Percentiles rank a stretch among this genome's conserved stretches.
Conservation (phyloP, 179 eudicot species). For the Camellia oleifera region DNA sequence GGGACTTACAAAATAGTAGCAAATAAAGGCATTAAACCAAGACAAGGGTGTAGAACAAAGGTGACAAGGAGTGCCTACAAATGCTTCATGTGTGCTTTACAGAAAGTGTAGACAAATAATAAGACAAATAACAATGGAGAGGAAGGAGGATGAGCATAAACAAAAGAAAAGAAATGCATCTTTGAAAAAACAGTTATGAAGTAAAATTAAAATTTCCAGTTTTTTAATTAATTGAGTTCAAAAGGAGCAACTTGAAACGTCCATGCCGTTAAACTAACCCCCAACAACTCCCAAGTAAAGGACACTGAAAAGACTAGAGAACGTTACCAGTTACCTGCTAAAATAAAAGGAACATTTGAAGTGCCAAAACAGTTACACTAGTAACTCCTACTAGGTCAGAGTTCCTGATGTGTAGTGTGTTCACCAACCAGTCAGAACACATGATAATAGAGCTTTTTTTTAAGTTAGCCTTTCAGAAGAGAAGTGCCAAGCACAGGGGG, state of each 20-base stretch:
- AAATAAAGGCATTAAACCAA: not conserved
- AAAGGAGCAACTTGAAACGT: not conserved
- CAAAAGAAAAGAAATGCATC: not conserved
- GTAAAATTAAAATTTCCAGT: not conserved
- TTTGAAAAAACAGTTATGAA: not conserved
- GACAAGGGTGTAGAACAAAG: too few species aligned
- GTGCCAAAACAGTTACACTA: too few species aligned
- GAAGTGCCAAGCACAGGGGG: too few species aligned
- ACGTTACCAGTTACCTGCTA: not conserved
- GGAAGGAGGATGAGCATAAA: not conserved
- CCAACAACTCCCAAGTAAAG: too few species aligned
- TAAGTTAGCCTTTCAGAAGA: too few species aligned
- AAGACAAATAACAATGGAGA: not conserved
- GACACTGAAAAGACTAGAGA: not conserved
- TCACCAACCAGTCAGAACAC: too few species aligned
- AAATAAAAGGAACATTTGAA: not conserved
- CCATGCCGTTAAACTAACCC: too few species aligned
- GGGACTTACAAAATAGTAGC: not conserved
- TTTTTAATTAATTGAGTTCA: not conserved
- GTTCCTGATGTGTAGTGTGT: not conserved
- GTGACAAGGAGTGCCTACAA: not conserved
- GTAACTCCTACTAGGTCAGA: not conserved
- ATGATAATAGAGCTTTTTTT: too few species aligned
- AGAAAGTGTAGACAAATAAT: not conserved
- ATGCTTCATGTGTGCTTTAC: not conserved